Percentiles rank a stretch among this genome's conserved stretches.
Evolutionary conservation across 352 stramenopile species (phyloP).

Genomic region (Phytopythium kandeliae): DNA sequence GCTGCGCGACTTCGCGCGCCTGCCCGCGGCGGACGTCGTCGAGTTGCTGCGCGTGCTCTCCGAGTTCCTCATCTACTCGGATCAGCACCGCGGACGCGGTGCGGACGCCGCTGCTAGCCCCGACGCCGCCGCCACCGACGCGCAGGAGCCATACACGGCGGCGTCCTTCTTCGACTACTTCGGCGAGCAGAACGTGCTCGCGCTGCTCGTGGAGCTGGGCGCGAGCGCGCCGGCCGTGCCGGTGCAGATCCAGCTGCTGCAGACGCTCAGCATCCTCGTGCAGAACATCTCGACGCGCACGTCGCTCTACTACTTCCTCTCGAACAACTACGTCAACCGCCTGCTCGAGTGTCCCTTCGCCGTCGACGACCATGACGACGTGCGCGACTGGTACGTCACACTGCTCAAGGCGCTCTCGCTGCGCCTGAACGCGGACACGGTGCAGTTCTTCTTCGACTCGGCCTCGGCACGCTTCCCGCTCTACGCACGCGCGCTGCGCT

Average conservation of each 20-base stretch:
- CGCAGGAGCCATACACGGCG: too few relatives aligned
- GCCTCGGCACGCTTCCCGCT: constrained; percentile 57
- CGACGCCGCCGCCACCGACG: too few relatives aligned
- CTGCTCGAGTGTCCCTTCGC: constrained; percentile 82
- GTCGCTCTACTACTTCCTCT: constrained; percentile 94
- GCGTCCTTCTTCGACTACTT: constrained; percentile 95
- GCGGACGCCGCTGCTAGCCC: not conserved
- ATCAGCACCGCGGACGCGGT: constrained; percentile 55
- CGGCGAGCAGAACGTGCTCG: constrained; percentile 94
- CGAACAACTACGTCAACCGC: constrained; percentile 94
- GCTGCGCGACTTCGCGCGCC: constrained; percentile 40
- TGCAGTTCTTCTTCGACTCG: constrained; percentile 87
- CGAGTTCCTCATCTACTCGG: constrained; percentile 87
- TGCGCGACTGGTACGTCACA: constrained; percentile 87
- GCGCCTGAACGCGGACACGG: constrained; percentile 80
- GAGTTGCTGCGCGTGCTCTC: constrained; percentile 75
- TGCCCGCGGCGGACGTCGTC: constrained; percentile 72
- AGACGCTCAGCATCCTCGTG: constrained; percentile 91
- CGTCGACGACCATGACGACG: constrained; percentile 67
- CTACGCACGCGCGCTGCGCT: constrained; percentile 64
- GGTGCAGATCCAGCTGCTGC: constrained; percentile 92
- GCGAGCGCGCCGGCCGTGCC: constrained; percentile 34
- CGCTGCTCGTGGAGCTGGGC: constrained; percentile 85
- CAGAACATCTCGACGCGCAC: constrained; percentile 87
- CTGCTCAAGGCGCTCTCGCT: constrained; percentile 85